Base-by-base conservation (phyloP, 306 rosid genomes). In the Adenanthera pavonina region DNA sequence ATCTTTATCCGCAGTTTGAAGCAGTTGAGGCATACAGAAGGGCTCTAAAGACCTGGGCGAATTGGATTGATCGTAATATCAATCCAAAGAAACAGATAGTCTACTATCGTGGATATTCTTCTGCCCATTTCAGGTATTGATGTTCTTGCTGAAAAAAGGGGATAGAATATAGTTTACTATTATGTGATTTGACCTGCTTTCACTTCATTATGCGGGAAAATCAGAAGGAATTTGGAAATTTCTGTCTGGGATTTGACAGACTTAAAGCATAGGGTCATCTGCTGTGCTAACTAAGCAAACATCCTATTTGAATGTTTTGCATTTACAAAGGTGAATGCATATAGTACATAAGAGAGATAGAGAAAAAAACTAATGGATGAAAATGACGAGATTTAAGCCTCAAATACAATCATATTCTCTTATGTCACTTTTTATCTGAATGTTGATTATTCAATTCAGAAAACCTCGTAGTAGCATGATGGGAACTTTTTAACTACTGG, bases 101-200 rank as follows among this genome's bases (percentile, higher is more conserved):
- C 66, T 89, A 93, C 87, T 93, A 96, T 76, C 95, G 99, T 12
- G 99, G 99, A 59, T 96, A 96, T 86, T 96, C 98, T 49, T 80
- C 94, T 62, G 91, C 98, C 43, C 99, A 96, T 92, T 96, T 96
- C 90, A 89, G 98, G 98, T 95, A 84, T 83, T 46, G 53, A 49
- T 57, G 33, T 47, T 69, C 53, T 75, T 60, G 52, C 48, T 68
- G 35, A 43, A 11, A 40, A 67, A 68, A 43, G 1, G 72, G 35
- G 30, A 8, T 41, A n/a, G 10, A 43, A 19, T 43, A 68, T 10
- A 68, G 35, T 68, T 68, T 19, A 67, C 47, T 12, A 4, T 40
- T 17, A 17, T n/a, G 35, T 68, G 73, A 11, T 41, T 19, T 68
- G 73, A 17, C 53, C 53, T 11, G 36, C 30, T 43, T 68, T 20